A percentile compares a stretch with the other conserved stretches of the same genome.
These are phyloP conservation scores for Fistulinella prunicolor DNA, from an alignment of 768 basidiomycete species.

Conservation along the genomic window DNA sequence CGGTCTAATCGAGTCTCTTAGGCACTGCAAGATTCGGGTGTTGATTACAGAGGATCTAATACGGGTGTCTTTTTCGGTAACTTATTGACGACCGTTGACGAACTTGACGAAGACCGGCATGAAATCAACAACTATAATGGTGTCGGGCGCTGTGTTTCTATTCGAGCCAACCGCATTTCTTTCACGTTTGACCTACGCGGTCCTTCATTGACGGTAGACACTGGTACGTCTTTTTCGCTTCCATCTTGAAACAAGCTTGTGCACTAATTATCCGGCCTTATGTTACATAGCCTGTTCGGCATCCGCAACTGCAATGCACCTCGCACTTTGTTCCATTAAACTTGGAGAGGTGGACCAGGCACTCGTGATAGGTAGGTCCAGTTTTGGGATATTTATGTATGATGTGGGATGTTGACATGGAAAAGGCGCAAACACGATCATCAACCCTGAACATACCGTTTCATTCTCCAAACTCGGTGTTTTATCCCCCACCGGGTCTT, in stretches of 20 bases:
- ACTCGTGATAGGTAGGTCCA: constrained; percentile 34
- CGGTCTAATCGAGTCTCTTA: background rate
- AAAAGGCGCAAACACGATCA: constrained; percentile 28
- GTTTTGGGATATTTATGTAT: background rate
- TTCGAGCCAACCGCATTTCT: constrained; percentile 33
- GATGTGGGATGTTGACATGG: background rate
- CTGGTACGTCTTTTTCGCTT: constrained; percentile 9
- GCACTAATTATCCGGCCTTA: too few relatives aligned
- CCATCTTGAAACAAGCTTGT: background rate
- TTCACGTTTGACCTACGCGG: constrained; percentile 39
- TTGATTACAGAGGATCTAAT: constrained; percentile 41
- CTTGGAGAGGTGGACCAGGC: constrained; percentile 48
- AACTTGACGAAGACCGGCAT: constrained; percentile 28
- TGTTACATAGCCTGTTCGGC: constrained; percentile 40
- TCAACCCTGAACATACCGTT: constrained; percentile 27
- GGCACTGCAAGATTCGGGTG: constrained; percentile 46
- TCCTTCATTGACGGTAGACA: constrained; percentile 48
- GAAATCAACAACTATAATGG: constrained; percentile 29
- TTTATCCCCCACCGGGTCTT: constrained; percentile 35
- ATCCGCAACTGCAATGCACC: constrained; percentile 44
- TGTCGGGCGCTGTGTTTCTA: constrained; percentile 31
- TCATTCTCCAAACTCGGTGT: constrained; percentile 30
- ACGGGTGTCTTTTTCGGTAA: constrained; percentile 43
- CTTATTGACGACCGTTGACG: constrained; percentile 25
- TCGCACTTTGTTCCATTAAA: constrained; percentile 43